Conservation (phyloP, 177 flowering plant genomes). For the Vitis hybrid region DNA sequence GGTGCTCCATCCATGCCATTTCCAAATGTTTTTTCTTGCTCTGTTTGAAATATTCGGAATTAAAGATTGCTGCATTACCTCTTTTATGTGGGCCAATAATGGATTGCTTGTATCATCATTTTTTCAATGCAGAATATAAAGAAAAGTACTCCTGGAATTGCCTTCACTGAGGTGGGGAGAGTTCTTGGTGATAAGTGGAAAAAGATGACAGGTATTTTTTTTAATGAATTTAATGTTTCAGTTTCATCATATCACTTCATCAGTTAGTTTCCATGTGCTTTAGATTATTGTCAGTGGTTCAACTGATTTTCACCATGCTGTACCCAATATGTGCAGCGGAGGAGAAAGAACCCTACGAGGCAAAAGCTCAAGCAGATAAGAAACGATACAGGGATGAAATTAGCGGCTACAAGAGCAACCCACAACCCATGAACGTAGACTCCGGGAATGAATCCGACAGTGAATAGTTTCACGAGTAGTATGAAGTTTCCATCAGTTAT, state of each 20-base stretch:
- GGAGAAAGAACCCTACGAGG: slow-evolving; percentile 85
- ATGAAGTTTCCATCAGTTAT: no score
- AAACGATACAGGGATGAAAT: slow-evolving; percentile 74
- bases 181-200: slow-evolving; percentile 92
- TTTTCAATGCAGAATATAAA: slow-evolving; percentile 56
- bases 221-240: background rate
- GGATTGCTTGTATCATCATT: slow-evolving; percentile 1
- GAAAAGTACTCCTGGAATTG: slow-evolving; percentile 79
- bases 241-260: background rate
- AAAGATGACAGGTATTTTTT: slow-evolving; percentile 56
- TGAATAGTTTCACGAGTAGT: slow-evolving; percentile 22
- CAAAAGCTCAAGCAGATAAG: slow-evolving; percentile 76
- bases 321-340: slow-evolving; percentile 47
- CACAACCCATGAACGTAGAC: slow-evolving; percentile 48
- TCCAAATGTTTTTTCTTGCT: no score
- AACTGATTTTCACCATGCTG: no score
- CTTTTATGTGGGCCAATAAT: background rate
- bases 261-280: no score
- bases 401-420: slow-evolving; percentile 69
- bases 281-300: no score
- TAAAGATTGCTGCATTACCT: no score
- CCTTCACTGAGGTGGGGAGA: slow-evolving; percentile 66
- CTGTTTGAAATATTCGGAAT: no score
- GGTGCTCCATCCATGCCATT: no score
- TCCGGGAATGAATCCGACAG: slow-evolving; percentile 76